phyloP scores from a whole-genome alignment of 1,284 basidiomycete species.

The Schizophyllum commune region DNA sequence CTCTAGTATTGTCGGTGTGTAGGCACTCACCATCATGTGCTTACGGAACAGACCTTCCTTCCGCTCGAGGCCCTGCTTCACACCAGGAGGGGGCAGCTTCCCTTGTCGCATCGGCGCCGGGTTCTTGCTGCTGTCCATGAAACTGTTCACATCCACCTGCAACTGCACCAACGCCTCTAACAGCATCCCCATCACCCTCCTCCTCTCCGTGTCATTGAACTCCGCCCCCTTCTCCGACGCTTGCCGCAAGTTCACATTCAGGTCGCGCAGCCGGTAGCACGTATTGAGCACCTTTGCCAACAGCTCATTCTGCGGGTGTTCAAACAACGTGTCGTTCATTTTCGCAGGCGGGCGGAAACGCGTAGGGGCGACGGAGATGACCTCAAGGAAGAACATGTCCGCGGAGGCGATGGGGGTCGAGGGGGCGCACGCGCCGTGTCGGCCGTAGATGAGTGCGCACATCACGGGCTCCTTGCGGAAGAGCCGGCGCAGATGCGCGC shows the following conservation, averaged over 20 bases:
- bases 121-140: slow-evolving; percentile 97
- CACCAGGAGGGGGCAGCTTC: slow-evolving; percentile 87
- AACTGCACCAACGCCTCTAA: slow-evolving; percentile 84
- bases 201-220: slow-evolving; percentile 49
- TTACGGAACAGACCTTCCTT: slow-evolving; percentile 98
- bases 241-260: slow-evolving; percentile 62
- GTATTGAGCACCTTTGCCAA: slow-evolving; percentile 80
- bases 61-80: slow-evolving; percentile 98
- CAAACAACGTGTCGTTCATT: slow-evolving; percentile 91
- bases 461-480: slow-evolving; percentile 82
- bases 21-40: slow-evolving; percentile 90
- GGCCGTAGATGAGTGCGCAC: slow-evolving; percentile 85
- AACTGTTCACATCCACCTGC: slow-evolving; percentile 94
- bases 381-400: slow-evolving; percentile 97
- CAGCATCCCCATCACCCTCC: slow-evolving; percentile 61
- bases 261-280: slow-evolving; percentile 74
- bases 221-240: slow-evolving; percentile 53
- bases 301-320: slow-evolving; percentile 97
- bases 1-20: neutral
- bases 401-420: slow-evolving; percentile 60
- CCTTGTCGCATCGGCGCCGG: slow-evolving; percentile 81
- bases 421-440: slow-evolving; percentile 80
- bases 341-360: slow-evolving; percentile 93
- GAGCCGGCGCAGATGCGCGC: slow-evolving; percentile 85
- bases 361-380: slow-evolving; percentile 87